Conservation (phyloP, 1,284 basidiomycete genomes). For the Trametes polyzona region DNA sequence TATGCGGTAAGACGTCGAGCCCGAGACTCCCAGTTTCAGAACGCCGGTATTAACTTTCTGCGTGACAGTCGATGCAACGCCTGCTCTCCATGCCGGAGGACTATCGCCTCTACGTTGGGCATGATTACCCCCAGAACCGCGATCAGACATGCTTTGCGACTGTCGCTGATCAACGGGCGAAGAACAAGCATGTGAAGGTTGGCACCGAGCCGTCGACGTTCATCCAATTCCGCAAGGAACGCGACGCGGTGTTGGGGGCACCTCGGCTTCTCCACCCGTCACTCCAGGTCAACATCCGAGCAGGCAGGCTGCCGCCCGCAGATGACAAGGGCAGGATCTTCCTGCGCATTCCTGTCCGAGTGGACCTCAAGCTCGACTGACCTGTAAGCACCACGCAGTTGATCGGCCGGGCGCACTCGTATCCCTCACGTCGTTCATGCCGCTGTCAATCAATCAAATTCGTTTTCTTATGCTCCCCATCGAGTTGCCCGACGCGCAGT, state of each 20-base stretch:
- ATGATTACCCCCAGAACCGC: slow-evolving; percentile 43
- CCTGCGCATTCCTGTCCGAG: slow-evolving; percentile 33
- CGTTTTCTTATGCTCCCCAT: neutral
- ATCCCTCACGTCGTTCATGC: neutral
- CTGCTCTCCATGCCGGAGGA: slow-evolving; percentile 42
- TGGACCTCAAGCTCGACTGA: slow-evolving; percentile 23
- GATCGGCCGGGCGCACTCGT: neutral
- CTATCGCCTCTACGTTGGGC: slow-evolving; percentile 45
- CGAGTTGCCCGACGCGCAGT: slow-evolving; percentile 3
- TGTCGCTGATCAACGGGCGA: slow-evolving; percentile 39
- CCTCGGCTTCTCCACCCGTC: slow-evolving; percentile 44
- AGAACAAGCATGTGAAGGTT: slow-evolving; percentile 41
- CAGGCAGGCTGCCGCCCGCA: slow-evolving; percentile 42
- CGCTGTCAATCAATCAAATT: slow-evolving; percentile 6
- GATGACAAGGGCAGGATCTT: slow-evolving; percentile 35
- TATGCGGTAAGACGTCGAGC: slow-evolving; percentile 34
- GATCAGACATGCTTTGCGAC: slow-evolving; percentile 39
- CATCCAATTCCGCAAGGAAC: slow-evolving; percentile 39
- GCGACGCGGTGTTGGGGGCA: slow-evolving; percentile 40
- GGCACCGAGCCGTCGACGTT: slow-evolving; percentile 39
- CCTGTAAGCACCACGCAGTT: neutral
- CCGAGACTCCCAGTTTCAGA: slow-evolving; percentile 14
- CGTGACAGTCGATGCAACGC: slow-evolving; percentile 42
- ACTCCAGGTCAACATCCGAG: slow-evolving; percentile 45
- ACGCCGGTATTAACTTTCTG: neutral